Base-by-base conservation (phyloP, 495 filamentous ascomycete genomes). In the Neurospora sp. region DNA sequence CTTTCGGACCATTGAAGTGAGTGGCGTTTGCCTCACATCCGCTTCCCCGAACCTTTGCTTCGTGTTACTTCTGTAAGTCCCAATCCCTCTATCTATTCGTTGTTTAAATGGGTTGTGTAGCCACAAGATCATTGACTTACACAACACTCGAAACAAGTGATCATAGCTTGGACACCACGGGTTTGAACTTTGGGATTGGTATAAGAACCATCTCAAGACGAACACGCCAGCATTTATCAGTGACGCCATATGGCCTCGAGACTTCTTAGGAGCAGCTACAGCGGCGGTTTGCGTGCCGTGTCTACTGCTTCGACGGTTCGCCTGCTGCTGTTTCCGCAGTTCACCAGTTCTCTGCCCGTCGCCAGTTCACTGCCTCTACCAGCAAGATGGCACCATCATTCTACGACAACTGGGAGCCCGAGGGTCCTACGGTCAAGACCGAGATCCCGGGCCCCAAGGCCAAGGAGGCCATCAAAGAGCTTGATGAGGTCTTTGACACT, bases 401-500 rank as follows among this genome's bases (percentile, higher is more conserved):
- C 84, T 90, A 91, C 81, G 81, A 87, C 74, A 83, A 90, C 77
- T 78, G 76, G 73, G 95, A 98, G 87, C 93, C 94, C n/a, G 72
- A 85, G 45, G 88, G 85, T 31, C 95, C 95, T 40, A 85, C 83
- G 12, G 81, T 98, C 74, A 88, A 88, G 80, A 97, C 92, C 8
- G 83, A 88, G 41, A 94, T 98, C 76, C 95, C 95, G 16, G 96
- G 95, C 3, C 94, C 94, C 68, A 86, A 90, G 83, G 88, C 93
- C 44, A 88, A 92, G 78, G 87, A 88, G 72, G 85, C 92, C 78
- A 83, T 84, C 39, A 71, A 76, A 59, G 82, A 83, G 76, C 85
- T 99, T 70, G 83, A 94, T 82, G 84, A 91, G 83, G 93, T 99
- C 73, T 99, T 97, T 79, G 96, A 99, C 81, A 95, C 93, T 2